Conservation (phyloP, 345 rosid species). For the Salix suchowensis region DNA sequence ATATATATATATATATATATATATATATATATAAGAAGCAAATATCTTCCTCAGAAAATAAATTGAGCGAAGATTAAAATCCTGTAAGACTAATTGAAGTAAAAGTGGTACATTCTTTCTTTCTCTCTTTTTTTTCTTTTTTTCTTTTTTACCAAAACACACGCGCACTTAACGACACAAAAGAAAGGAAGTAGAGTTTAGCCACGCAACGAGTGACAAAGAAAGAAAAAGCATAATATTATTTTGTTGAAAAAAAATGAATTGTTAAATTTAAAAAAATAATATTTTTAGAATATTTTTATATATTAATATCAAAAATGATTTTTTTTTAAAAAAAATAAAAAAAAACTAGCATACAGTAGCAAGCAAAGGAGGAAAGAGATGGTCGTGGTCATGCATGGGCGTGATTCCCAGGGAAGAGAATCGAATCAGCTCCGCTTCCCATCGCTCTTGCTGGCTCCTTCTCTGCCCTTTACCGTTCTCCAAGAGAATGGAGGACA, state of each 20-base stretch:
- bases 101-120: background rate
- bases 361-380: background rate
- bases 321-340: too few relatives aligned
- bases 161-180: background rate
- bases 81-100: background rate
- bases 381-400: conserved; percentile 42
- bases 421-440: conserved; percentile 47
- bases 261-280: too few relatives aligned
- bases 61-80: too few relatives aligned
- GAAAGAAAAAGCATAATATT: background rate
- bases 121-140: background rate
- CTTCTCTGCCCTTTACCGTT: conserved; percentile 35
- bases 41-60: too few relatives aligned
- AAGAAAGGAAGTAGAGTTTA: background rate
- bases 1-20: too few relatives aligned
- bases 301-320: too few relatives aligned
- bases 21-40: too few relatives aligned
- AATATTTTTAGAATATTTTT: too few relatives aligned
- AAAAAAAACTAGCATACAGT: too few relatives aligned
- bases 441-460: conserved; percentile 3
- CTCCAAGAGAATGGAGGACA: conserved; percentile 60
- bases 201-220: background rate
- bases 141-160: background rate
- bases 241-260: too few relatives aligned
- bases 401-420: conserved; percentile 42